Evolutionary conservation across 441 rosid species (phyloP), one percentile per base, ranked within the genome.

Genomic region (Pelargonium cotyledonis): DNA sequence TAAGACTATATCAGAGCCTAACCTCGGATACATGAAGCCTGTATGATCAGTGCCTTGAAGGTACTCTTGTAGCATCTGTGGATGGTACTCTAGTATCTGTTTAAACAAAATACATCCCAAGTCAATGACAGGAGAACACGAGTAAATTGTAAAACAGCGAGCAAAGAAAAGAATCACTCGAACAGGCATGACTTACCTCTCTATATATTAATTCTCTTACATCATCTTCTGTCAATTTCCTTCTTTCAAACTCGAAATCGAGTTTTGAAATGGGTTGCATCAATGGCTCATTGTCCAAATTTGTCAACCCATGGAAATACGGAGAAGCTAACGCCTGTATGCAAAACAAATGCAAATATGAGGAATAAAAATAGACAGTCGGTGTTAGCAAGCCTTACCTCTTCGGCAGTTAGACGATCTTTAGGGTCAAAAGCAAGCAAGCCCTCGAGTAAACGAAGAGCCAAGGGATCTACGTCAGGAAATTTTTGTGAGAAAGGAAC

Each of bases 11-110:
- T 26, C 18, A 51, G 53, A 7, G 6, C 18, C 83, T 60, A 57
- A 90, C 99, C 99, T 96, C 66, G 98, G 99, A 77, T 89, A 96
- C 98, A 96, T 84, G 82, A 96, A 96, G 84, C 96, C 89, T 67
- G 92, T 88, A 73, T 91, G 98, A n/a, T 93, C 98, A 66, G 97
- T 96, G 63, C 99, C 99, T 18, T 84, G 85, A 77, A 86, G 91
- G 82, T 92, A 86, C 74, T 93, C 99, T 72, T 92, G 89, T 68
- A 95, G 85, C 99, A 95, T 91, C 76, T 89, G 95, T 44, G 99
- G 99, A 88, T 95, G 99, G 77, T 95, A 95, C 77, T 95, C 99
- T 73, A 95, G 73, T 76, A 92, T 95, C 99, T 85, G 83, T 68
- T 73, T 65, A 46, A 43, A 58, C 63, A 53, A 73, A 72, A 69